Base-by-base conservation (phyloP, 768 basidiomycete species). In the Hortiboletus flavorubellus region DNA sequence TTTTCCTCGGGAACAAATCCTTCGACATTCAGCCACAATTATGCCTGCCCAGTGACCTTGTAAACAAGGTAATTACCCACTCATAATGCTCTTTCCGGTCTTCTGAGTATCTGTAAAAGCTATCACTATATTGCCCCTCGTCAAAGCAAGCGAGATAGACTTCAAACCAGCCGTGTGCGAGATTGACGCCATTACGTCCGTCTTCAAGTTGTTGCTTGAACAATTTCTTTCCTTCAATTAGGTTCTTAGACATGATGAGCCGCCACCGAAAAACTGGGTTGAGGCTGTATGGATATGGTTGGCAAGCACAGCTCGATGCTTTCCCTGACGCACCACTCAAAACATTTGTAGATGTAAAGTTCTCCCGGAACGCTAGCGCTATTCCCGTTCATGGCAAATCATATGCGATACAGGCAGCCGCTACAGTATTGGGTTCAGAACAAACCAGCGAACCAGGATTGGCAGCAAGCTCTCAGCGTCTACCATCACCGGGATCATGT, bases 221-320 rank as follows among this genome's bases (percentile, higher is more conserved):
- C 26, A 26, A 26, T 4, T 21, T 73, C 75, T 26, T 75, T 0
- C 83, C 83, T 26, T 26, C 4, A 3, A 73, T 54, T 83, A 38
- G 30, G 31, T 49, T 35, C 3, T 39, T 29, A 68, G 58, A 14
- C 38, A 60, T 30, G 58, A 62, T 2, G 60, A 68, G 21, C 26
- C 51, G n/a, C 55, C 44, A n/a, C 59, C 67, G 29, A 69, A 46
- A 40, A 64, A 66, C 41, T 49, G 50, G 46, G 34, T 60, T 1
- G 52, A 62, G 49, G 54, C 60, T 15, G 26, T 55, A 30, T 68
- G 62, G 60, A 44, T 44, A 37, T 62, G 50, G 68, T 38, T 60
- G 49, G 68, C 34, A 54, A 63, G 66, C 55, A 31, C 37, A 40
- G 5, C 15, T 23, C 18, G 18, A 37, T 18, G 30, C 12, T 18